phyloP scores from a whole-genome alignment of 2,329 filamentous ascomycete species.

The Phyllosticta citrichinensis region DNA sequence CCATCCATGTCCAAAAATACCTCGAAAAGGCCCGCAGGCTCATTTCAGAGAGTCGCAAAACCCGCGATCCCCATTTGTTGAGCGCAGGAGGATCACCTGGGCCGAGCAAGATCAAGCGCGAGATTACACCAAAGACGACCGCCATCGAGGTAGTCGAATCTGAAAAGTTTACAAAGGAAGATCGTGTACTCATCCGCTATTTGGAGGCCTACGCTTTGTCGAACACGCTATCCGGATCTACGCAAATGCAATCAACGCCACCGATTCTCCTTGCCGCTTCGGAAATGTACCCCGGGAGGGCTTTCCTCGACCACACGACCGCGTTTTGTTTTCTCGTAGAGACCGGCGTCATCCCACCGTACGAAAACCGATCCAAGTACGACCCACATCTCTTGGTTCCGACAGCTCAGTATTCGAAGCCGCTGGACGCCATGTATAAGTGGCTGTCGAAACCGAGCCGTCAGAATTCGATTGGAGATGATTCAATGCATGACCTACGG shows the following conservation, averaged over 20 bases:
- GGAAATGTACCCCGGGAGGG: constrained; percentile 47
- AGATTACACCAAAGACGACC: constrained; percentile 15
- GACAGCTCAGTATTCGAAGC: constrained; percentile 33
- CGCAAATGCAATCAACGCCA: constrained; percentile 51
- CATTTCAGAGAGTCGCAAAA: constrained; percentile 29
- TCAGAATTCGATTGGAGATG: constrained; percentile 32
- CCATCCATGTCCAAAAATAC: constrained; percentile 27
- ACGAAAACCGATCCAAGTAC: constrained; percentile 59
- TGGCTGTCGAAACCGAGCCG: constrained; percentile 14
- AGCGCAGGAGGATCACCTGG: constrained; percentile 23
- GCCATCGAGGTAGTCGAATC: constrained; percentile 14
- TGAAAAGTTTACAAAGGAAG: constrained; percentile 38
- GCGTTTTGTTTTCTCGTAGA: constrained; percentile 66
- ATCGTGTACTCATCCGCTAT: constrained; percentile 53
- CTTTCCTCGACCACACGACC: constrained; percentile 33
- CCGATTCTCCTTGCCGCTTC: constrained; percentile 54
- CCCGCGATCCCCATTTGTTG: constrained; percentile 19
- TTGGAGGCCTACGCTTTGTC: constrained; percentile 52
- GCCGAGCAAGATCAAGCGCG: constrained; percentile 24
- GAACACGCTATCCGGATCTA: constrained; percentile 23
- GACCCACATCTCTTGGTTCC: constrained; percentile 45
- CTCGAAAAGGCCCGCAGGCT: constrained; percentile 31
- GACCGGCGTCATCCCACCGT: constrained; percentile 59
- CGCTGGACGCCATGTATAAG: constrained; percentile 32
- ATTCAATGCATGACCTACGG: constrained; percentile 48